Conservation (phyloP, 2,329 filamentous ascomycete species). For the Hypoxylon sp. region DNA sequence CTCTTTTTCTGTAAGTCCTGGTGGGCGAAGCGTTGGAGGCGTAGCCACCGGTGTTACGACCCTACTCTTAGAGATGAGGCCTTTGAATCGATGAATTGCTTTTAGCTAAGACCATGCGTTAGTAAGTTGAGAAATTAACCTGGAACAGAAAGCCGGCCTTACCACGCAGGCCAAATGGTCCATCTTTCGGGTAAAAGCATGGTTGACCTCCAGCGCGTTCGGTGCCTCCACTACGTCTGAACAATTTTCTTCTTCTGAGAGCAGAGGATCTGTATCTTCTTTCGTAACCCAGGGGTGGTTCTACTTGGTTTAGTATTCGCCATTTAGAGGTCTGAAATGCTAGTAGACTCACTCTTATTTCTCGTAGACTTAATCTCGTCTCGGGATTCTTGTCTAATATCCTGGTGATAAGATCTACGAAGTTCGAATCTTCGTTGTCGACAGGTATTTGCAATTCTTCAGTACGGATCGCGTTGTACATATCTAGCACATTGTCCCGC, state of each 20-base stretch:
- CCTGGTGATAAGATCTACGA: slow-evolving; percentile 80
- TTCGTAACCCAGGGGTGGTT: slow-evolving; percentile 95
- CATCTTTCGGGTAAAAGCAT: slow-evolving; percentile 92
- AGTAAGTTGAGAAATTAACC: slow-evolving; percentile 21
- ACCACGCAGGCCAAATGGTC: slow-evolving; percentile 87
- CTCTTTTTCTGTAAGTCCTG: slow-evolving; percentile 42
- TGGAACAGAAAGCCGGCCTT: slow-evolving; percentile 49
- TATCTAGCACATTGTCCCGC: slow-evolving; percentile 81
- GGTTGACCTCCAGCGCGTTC: slow-evolving; percentile 90
- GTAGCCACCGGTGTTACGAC: slow-evolving; percentile 59
- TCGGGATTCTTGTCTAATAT: slow-evolving; percentile 88
- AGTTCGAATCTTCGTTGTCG: slow-evolving; percentile 75
- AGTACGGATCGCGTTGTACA: slow-evolving; percentile 89
- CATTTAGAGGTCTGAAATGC: background rate
- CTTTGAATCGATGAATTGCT: slow-evolving; percentile 91
- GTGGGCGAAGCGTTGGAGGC: slow-evolving; percentile 36
- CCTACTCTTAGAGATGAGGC: slow-evolving; percentile 70
- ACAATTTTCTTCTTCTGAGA: slow-evolving; percentile 89
- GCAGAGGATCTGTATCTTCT: slow-evolving; percentile 80
- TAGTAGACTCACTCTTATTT: slow-evolving; percentile 77
- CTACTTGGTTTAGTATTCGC: slow-evolving; percentile 63
- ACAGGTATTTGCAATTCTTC: slow-evolving; percentile 75
- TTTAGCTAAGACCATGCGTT: slow-evolving; percentile 74
- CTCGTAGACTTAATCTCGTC: slow-evolving; percentile 85
- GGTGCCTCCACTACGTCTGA: slow-evolving; percentile 83